phyloP scores from a whole-genome alignment of 2,329 filamentous ascomycete genomes.

The Cladophialophora bantiana region DNA sequence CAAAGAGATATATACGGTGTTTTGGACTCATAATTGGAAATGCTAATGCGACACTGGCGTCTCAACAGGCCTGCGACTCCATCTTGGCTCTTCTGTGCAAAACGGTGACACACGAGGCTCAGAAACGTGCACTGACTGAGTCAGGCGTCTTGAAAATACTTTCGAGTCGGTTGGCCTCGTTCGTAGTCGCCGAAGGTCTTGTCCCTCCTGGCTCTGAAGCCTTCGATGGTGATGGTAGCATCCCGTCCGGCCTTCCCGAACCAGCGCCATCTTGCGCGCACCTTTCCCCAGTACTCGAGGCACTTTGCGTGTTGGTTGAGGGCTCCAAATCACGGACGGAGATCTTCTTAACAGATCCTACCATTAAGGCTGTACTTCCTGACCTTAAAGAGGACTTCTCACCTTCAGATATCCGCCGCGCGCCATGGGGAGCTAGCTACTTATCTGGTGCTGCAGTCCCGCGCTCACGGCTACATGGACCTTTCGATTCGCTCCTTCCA shows the following conservation, averaged over 20 bases:
- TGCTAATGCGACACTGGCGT: slow-evolving; percentile 54
- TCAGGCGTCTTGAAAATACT: slow-evolving; percentile 79
- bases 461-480: slow-evolving; percentile 57
- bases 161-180: slow-evolving; percentile 73
- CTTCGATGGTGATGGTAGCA: slow-evolving; percentile 61
- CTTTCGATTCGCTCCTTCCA: slow-evolving; percentile 72
- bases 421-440: slow-evolving; percentile 62
- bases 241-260: slow-evolving; percentile 65
- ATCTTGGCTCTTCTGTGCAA: slow-evolving; percentile 60
- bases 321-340: slow-evolving; percentile 80
- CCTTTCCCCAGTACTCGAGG: slow-evolving; percentile 75
- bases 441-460: slow-evolving; percentile 59
- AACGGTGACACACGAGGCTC: slow-evolving; percentile 71
- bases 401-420: slow-evolving; percentile 56
- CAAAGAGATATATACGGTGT: slow-evolving; percentile 65
- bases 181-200: slow-evolving; percentile 69
- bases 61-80: slow-evolving; percentile 43
- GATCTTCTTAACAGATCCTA: slow-evolving; percentile 72
- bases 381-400: slow-evolving; percentile 60
- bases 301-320: slow-evolving; percentile 76
- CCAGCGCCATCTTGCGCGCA: slow-evolving; percentile 66
- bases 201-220: slow-evolving; percentile 71
- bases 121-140: slow-evolving; percentile 75
- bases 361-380: slow-evolving; percentile 73
- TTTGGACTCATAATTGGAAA: slow-evolving; percentile 69